Evolutionary conservation across 306 rosid species (phyloP), one percentile per base, ranked within the genome.

Genomic region (Trifolium repens): DNA sequence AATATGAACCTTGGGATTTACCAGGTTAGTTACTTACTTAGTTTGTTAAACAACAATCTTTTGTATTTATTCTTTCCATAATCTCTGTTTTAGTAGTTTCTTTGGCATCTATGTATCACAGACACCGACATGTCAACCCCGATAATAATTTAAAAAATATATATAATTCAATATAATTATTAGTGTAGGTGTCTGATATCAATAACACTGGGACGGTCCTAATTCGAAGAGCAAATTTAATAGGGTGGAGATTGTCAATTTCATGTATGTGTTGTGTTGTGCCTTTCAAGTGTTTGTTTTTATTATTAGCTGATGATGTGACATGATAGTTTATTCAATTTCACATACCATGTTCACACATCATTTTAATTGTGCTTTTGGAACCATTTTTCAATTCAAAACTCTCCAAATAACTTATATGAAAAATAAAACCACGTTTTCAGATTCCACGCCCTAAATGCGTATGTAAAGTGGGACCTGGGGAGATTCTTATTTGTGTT

Each of bases 1-100:
- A 72, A 74, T 82, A 35, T 81, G 99, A 94, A 76, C 99, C 99
- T 40, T 94, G 99, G 96, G 96, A 90, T 74, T 82, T 94, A 63
- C 97, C 97, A 67, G 98, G 98, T 86, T 4, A 5, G 52, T n/a
- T 3, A 0, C 39, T 59, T 6, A 1, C 9, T 17, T 53, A 9
- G 3, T 17, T 22, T 1, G 1, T 22, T 22, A 22, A 22, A 27
- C 30, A 27, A 27, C 3, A 27, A 27, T 27, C 30, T 54, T 42
- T 42, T 22, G 24, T 22, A 0, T 22, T 22, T 22, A 13, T 2
- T 9, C 2, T 44, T 11, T 9, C 13, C 15, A 11, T 44, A 9
- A 44, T 44, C 5, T 10, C 1, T 43, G 1, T 43, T 9, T 43
- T 43, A 43, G 15, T 43, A 9, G 4, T 8, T 8, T 39, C 1